These are phyloP conservation scores for Lantana camara DNA, from an alignment of 257 asterid species.

Conservation along the genomic window DNA sequence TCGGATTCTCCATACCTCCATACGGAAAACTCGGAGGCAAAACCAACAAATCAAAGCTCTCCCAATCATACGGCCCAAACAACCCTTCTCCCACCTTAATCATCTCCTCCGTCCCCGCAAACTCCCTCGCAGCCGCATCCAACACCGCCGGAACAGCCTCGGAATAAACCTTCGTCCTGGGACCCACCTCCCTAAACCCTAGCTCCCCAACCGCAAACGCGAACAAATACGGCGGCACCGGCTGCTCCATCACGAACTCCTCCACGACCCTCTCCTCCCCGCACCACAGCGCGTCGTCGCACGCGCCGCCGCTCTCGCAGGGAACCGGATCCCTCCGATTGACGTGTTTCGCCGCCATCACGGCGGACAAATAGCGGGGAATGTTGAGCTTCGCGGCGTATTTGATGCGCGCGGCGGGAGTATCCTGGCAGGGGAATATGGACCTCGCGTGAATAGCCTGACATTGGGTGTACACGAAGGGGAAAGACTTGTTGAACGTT, in stretches of 20 bases:
- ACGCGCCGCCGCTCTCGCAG: constrained; percentile 54
- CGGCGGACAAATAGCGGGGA: constrained; percentile 70
- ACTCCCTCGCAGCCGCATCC: constrained; percentile 83
- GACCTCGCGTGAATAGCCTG: constrained; percentile 95
- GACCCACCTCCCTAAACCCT: constrained; percentile 89
- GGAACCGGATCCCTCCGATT: constrained; percentile 53
- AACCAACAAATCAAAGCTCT: constrained; percentile 92
- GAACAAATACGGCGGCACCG: constrained; percentile 84
- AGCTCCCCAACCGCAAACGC: constrained; percentile 95
- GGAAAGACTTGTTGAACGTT: constrained; percentile 69
- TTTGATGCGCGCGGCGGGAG: constrained; percentile 82
- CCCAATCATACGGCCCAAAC: constrained; percentile 95
- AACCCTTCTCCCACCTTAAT: constrained; percentile 82
- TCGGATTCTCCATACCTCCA: constrained; percentile 98
- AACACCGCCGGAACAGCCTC: constrained; percentile 61
- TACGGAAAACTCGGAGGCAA: constrained; percentile 96
- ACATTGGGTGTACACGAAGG: constrained; percentile 93
- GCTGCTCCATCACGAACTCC: constrained; percentile 93
- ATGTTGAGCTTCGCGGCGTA: constrained; percentile 70
- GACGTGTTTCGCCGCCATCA: constrained; percentile 78
- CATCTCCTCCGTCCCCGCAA: constrained; percentile 91
- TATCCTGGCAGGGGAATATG: constrained; percentile 95
- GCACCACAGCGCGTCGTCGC: constrained; percentile 79
- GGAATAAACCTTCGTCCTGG: constrained; percentile 76
- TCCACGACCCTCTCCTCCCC: constrained; percentile 82